Percentiles rank a stretch among this genome's conserved stretches.
Conservation (phyloP, 495 filamentous ascomycete species). For the Ramalina peruviana region DNA sequence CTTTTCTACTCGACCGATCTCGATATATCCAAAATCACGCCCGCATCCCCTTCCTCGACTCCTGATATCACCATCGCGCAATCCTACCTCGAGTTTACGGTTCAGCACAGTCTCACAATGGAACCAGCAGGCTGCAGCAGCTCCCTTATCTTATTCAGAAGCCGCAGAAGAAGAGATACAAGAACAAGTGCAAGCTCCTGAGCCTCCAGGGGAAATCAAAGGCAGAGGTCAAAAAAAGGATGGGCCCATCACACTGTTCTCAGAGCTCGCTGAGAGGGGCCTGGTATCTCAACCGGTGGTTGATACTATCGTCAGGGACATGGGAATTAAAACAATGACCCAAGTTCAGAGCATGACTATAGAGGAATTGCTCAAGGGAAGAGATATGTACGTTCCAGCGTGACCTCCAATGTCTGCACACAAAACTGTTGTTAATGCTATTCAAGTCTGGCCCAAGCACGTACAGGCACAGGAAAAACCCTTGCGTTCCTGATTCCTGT, state of each 20-base stretch:
- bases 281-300: slow-evolving; percentile 54
- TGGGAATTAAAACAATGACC: slow-evolving; percentile 78
- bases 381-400: slow-evolving; percentile 55
- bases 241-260: slow-evolving; percentile 47
- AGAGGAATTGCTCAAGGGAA: slow-evolving; percentile 56
- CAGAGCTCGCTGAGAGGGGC: slow-evolving; percentile 46
- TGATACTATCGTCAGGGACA: slow-evolving; percentile 51
- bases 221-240: slow-evolving; percentile 4
- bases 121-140: slow-evolving; percentile 16
- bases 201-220: slow-evolving; percentile 4
- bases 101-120: slow-evolving; percentile 4
- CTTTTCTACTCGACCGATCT: too few species aligned
- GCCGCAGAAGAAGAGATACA: slow-evolving; percentile 13
- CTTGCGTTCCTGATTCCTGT: slow-evolving; percentile 69
- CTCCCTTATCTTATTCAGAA: slow-evolving; percentile 13
- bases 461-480: slow-evolving; percentile 81
- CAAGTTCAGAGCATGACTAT: slow-evolving; percentile 82
- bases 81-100: neutral
- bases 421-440: neutral
- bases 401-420: neutral
- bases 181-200: neutral
- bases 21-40: too few species aligned
- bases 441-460: slow-evolving; percentile 70
- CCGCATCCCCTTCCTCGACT: too few species aligned
- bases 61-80: too few species aligned